These are phyloP conservation scores for Torulaspora pretoriensis DNA, from an alignment of 1,139 yeast species.

Conservation along the genomic window DNA sequence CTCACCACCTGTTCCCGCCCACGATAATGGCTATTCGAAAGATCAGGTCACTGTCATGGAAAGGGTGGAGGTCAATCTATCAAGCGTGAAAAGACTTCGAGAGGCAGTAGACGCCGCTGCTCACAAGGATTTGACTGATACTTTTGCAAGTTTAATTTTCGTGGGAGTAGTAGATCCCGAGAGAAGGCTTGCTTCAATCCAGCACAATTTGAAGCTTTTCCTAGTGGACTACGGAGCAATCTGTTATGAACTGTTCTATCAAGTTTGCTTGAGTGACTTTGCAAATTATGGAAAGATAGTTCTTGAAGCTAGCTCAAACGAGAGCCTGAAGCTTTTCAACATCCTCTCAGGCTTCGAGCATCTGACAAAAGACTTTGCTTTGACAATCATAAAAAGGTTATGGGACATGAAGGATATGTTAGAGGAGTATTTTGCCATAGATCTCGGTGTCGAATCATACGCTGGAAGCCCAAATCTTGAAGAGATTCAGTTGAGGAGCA, in stretches of 20 bases:
- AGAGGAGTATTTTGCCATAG: constrained; percentile 67
- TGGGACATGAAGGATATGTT: constrained; percentile 68
- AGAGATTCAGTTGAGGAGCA: constrained; percentile 41
- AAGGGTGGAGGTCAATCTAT: constrained; percentile 44
- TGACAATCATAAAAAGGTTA: constrained; percentile 34
- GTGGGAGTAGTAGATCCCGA: constrained; percentile 78
- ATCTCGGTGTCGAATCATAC: constrained; percentile 35
- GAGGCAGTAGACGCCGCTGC: constrained; percentile 46
- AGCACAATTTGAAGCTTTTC: constrained; percentile 70
- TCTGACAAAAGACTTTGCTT: constrained; percentile 25
- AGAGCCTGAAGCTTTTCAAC: constrained; percentile 16
- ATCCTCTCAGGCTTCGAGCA: constrained; percentile 22
- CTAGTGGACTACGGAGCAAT: constrained; percentile 78
- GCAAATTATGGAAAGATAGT: constrained; percentile 70
- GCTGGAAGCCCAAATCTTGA: constrained; percentile 17
- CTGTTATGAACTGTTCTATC: constrained; percentile 70
- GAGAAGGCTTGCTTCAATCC: constrained; percentile 73
- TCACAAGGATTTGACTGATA: constrained; percentile 55
- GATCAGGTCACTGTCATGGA: constrained; percentile 25
- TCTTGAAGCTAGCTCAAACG: constrained; percentile 37
- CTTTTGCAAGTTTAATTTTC: constrained; percentile 66
- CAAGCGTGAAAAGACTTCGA: constrained; percentile 55
- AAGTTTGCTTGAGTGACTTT: constrained; percentile 71
- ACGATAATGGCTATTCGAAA: not conserved
- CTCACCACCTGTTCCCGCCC: not conserved